phyloP scores from a whole-genome alignment of 2,329 filamentous ascomycete genomes.

The Aspergillus piperis region DNA sequence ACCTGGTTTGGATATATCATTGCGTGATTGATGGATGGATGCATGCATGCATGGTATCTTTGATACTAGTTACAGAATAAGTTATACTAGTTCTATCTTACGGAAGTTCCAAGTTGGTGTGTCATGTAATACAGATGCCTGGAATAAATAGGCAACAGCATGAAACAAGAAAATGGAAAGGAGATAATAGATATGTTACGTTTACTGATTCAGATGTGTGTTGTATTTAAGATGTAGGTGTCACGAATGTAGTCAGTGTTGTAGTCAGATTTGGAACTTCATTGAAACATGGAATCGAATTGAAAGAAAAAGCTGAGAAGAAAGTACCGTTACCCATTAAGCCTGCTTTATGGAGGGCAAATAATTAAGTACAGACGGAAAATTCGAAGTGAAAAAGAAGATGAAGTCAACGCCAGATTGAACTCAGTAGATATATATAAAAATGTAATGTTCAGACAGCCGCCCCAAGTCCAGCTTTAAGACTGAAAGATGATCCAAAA shows the following conservation, averaged over 20 bases:
- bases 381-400: background rate
- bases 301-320: background rate
- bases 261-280: background rate
- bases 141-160: background rate
- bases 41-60: too few relatives aligned
- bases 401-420: background rate
- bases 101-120: too few relatives aligned
- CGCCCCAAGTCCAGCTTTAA: slow-evolving; percentile 9
- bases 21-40: too few relatives aligned
- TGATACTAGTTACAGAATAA: too few relatives aligned
- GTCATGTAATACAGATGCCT: too few relatives aligned
- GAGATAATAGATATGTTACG: too few relatives aligned
- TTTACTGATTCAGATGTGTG: too few relatives aligned
- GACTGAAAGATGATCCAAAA: slow-evolving; percentile 1
- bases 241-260: background rate
- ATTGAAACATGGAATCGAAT: too few relatives aligned
- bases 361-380: background rate
- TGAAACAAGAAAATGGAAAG: too few relatives aligned
- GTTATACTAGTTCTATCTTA: too few relatives aligned
- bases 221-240: background rate
- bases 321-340: slow-evolving; percentile 1
- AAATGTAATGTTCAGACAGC: slow-evolving; percentile 18
- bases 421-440: background rate
- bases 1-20: too few relatives aligned
- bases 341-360: slow-evolving; percentile 6